These are phyloP conservation scores for Pseudonitzschia delicatissima DNA, from an alignment of 108 stramenopile genomes.

Conservation along the genomic window DNA sequence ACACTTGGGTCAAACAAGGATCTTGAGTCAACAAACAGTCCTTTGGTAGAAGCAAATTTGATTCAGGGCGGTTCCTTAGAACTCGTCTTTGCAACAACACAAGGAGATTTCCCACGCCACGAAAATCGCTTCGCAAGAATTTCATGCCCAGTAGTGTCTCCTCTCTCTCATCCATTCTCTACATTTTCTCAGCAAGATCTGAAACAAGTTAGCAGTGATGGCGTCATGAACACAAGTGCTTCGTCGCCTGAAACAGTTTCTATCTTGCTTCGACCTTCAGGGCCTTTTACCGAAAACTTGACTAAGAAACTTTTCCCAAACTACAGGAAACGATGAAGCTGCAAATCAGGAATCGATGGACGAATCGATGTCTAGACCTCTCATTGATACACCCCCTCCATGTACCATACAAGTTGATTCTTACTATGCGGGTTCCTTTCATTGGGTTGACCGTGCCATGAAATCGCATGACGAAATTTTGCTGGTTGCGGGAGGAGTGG, in stretches of 20 bases:
- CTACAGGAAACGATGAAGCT: not conserved
- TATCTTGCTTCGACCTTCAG: not conserved
- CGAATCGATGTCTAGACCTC: not conserved
- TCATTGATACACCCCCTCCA: not conserved
- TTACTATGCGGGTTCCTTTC: not conserved
- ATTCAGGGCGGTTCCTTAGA: not conserved
- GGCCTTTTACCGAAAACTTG: slow-evolving; percentile 10
- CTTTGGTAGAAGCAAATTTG: not conserved
- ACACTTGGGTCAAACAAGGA: not conserved
- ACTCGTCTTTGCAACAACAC: not conserved
- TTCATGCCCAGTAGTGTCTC: not conserved
- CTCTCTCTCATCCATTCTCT: slow-evolving; percentile 11
- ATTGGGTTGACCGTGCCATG: slow-evolving; percentile 11
- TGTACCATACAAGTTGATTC: slow-evolving; percentile 5
- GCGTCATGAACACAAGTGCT: too few species aligned
- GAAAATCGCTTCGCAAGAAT: not conserved
- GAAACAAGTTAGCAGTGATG: not conserved
- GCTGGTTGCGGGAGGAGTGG: slow-evolving; percentile 27
- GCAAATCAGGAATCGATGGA: not conserved
- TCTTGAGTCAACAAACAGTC: not conserved
- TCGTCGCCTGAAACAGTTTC: not conserved
- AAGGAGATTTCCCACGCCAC: not conserved
- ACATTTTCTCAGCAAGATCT: slow-evolving; percentile 4
- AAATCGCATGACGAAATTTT: slow-evolving; percentile 8
- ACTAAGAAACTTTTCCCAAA: not conserved